These are phyloP conservation scores for Dendrobium nobile DNA, from an alignment of 106 monocot species.

Conservation along the genomic window DNA sequence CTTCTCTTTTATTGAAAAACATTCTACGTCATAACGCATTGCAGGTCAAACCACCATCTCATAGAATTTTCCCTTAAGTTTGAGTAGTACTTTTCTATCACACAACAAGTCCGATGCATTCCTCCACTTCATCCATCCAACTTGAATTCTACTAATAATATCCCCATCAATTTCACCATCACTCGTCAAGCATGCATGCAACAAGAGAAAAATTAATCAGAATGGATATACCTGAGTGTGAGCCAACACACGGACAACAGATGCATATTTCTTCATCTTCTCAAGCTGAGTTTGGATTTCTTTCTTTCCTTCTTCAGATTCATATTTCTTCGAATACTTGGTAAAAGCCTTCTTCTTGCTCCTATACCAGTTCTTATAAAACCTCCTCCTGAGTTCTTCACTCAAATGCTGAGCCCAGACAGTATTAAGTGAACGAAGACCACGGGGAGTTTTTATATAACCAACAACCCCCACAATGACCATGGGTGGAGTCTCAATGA, in stretches of 20 bases:
- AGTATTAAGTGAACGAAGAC: slow-evolving; percentile 51
- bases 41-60: no score
- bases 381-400: slow-evolving; percentile 62
- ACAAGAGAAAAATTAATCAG: no score
- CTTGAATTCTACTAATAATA: no score
- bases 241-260: slow-evolving; percentile 58
- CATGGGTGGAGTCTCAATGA: slow-evolving; percentile 69
- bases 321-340: slow-evolving; percentile 57
- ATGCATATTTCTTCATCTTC: slow-evolving; percentile 63
- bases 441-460: slow-evolving; percentile 63
- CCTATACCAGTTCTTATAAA: slow-evolving; percentile 67
- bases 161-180: no score
- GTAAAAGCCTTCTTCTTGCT: slow-evolving; percentile 69
- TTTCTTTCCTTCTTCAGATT: slow-evolving; percentile 59
- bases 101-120: no score
- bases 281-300: slow-evolving; percentile 49
- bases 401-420: slow-evolving; percentile 74
- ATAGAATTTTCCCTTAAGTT: no score
- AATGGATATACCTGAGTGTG: slow-evolving; percentile 47
- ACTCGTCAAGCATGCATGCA: no score
- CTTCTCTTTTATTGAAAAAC: no score
- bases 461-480: slow-evolving; percentile 61
- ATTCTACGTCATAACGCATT: no score
- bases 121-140: no score
- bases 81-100: no score